phyloP scores from a whole-genome alignment of 2,329 filamentous ascomycete genomes.

The Metarhizium humberi region DNA sequence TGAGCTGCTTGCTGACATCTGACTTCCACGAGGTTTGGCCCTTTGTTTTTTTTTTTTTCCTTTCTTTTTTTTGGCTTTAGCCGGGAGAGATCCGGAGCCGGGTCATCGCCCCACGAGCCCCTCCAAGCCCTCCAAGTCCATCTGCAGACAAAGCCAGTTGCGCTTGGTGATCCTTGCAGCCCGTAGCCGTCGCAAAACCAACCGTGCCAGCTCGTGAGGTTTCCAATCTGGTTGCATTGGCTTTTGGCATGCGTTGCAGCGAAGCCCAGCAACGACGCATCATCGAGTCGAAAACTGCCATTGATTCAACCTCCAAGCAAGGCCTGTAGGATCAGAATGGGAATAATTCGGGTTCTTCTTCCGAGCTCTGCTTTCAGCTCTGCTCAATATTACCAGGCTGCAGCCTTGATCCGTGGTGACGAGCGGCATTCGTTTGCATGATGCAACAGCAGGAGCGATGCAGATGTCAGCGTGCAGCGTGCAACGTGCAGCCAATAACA shows the following conservation, averaged over 20 bases:
- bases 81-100: conserved; percentile 5
- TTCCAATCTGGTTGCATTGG: not conserved
- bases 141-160: not conserved
- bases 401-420: not conserved
- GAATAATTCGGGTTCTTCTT: too few relatives aligned
- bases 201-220: not conserved
- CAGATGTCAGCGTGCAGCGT: not conserved
- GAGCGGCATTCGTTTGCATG: conserved; percentile 1
- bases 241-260: too few relatives aligned
- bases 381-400: not conserved
- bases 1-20: conserved; percentile 1
- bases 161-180: not conserved
- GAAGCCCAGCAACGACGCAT: too few relatives aligned
- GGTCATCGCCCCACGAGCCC: conserved; percentile 3
- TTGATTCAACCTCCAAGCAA: not conserved
- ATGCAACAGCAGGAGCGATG: conserved; percentile 1
- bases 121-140: not conserved
- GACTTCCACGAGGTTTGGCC: conserved; percentile 3
- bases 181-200: not conserved
- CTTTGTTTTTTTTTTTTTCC: not conserved
- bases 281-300: not conserved
- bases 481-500: conserved; percentile 2
- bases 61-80: not conserved
- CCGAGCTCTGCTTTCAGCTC: not conserved
- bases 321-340: too few relatives aligned